A percentile compares a stretch with the other conserved stretches of the same genome.
Conservation (phyloP, 331 rosid species). For the Arachis monticola region DNA sequence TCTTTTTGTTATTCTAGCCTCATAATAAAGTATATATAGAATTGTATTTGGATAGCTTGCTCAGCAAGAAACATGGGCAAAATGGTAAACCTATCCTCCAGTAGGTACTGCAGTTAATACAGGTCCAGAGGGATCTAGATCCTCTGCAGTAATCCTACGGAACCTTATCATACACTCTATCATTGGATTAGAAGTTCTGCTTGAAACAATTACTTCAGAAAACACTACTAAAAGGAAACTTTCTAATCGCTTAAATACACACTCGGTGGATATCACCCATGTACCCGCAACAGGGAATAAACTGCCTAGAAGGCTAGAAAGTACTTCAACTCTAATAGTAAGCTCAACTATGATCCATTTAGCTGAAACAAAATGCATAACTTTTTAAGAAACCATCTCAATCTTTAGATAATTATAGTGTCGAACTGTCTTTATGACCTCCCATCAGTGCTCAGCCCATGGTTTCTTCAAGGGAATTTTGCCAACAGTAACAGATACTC, state of each 20-base stretch:
- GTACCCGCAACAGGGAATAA: neutral
- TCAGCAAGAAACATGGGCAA: too few species aligned
- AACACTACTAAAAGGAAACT: neutral
- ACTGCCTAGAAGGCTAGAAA: neutral
- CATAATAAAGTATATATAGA: too few species aligned
- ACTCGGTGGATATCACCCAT: neutral
- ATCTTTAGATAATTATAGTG: neutral
- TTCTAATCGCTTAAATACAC: constrained; percentile 1
- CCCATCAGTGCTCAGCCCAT: neutral
- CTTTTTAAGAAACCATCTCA: neutral
- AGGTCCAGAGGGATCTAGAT: too few species aligned
- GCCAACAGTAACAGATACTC: neutral
- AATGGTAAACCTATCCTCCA: too few species aligned
- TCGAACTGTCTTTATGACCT: neutral
- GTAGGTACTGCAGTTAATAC: too few species aligned
- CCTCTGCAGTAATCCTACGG: too few species aligned
- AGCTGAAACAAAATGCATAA: neutral
- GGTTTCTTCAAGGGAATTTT: constrained; percentile 6
- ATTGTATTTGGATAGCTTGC: too few species aligned
- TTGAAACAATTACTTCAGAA: neutral
- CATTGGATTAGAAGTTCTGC: neutral
- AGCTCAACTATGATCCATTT: neutral
- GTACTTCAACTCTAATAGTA: neutral
- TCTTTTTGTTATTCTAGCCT: too few species aligned
- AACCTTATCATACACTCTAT: too few species aligned